Base-by-base conservation (phyloP, 2,329 filamentous ascomycete species). In the Aspergillus puulaauensis region DNA sequence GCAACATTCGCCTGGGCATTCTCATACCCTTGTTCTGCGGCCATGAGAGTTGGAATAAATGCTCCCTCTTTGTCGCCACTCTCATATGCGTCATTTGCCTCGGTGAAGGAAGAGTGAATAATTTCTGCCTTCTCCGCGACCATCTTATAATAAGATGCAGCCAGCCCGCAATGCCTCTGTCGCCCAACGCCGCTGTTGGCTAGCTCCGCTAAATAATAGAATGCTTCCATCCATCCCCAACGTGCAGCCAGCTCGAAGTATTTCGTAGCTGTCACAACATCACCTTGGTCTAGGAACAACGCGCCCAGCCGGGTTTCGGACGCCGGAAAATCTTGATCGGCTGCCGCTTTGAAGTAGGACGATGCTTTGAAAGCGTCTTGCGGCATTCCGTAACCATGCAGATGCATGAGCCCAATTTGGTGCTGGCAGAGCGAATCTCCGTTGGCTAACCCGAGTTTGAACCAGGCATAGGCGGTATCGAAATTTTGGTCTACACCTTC, bases 21-120 rank as follows among this genome's bases (percentile, higher is more conserved):
- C 71, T 97, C 93, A 64, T 95, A 96, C 14, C 93, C 93, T 75
- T 96, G 92, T 71, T 97, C 93, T 1, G 93, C 93, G 1, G 91
- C 91, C 82, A 95, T 88, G 70, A 96, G 84, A 63, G 92, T 93
- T 53, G 88, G 83, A 17, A 96, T 82, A 49, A 96, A 82, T 2
- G 93, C 93, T 24, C 88, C 82, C 66, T 96, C 91, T 31, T 86
- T 81, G 68, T 96, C 90, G 4, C 91, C 91, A 17, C 84, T 81
- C 56, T 91, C 88, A 68, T 90, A 96, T 0, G 91, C 92, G 46
- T 86, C 82, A 66, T 96, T 96, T 1, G 93, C 90, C 73, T 96
- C 91, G 2, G 80, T 79, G 80, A 96, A 92, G 0, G 90, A 88
- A 0, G 90, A 93, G 40, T 91, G 86, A 7, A 91, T 74, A 2